Evolutionary conservation across 108 stramenopile genomes (phyloP).

Genomic region (Skeletonema costatum): DNA sequence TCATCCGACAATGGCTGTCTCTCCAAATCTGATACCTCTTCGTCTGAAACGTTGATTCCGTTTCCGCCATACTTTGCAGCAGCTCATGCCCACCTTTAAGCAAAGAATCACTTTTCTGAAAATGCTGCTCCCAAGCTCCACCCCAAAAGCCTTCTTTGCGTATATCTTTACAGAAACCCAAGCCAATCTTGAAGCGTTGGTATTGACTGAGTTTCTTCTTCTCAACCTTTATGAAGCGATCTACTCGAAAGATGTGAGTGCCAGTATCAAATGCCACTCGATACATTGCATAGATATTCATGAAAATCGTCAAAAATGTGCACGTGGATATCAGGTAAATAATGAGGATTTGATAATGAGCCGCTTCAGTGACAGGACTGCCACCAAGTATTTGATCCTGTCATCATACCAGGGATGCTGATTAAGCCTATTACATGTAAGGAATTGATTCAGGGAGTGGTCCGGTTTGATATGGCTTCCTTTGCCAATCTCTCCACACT

Average conservation of each 20-base stretch:
- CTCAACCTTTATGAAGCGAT: conserved; percentile 39
- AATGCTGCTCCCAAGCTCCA: not conserved
- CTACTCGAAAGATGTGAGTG: conserved; percentile 38
- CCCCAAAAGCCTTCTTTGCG: not conserved
- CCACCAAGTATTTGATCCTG: conserved; percentile 92
- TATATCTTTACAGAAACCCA: not conserved
- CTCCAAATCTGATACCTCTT: conserved; percentile 9
- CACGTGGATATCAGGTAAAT: conserved; percentile 76
- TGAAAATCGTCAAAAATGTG: conserved; percentile 34
- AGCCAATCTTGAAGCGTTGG: conserved; percentile 5
- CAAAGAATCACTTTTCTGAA: not conserved
- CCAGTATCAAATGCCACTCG: conserved; percentile 64
- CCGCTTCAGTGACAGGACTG: conserved; percentile 75
- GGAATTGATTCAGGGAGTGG: conserved; percentile 59
- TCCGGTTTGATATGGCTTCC: conserved; percentile 52
- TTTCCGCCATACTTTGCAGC: conserved; percentile 1
- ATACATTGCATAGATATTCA: conserved; percentile 51
- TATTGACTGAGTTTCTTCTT: conserved; percentile 15
- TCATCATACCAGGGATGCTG: conserved; percentile 95
- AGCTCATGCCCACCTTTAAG: conserved; percentile 5
- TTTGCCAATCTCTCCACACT: conserved; percentile 49
- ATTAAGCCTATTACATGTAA: conserved; percentile 84
- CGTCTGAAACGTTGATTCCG: not conserved
- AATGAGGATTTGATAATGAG: conserved; percentile 90
- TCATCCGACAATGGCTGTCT: conserved; percentile 17